phyloP scores from a whole-genome alignment of 306 rosid genomes.

The Acacia melanoxylon region DNA sequence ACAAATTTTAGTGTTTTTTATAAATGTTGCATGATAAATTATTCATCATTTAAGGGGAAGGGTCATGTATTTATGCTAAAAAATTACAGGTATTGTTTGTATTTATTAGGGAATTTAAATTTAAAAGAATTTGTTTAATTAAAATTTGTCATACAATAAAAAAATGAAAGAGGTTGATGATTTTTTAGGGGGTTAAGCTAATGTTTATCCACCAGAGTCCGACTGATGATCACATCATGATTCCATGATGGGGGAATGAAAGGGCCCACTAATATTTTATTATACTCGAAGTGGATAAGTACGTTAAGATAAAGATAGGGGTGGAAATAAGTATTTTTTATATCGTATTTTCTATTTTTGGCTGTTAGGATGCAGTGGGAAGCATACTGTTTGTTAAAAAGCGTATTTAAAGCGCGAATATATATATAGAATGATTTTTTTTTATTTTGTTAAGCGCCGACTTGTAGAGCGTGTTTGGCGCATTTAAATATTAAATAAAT shows the following conservation, averaged over 20 bases:
- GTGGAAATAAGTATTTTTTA: too few species aligned
- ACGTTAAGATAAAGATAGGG: background rate
- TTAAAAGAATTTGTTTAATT: background rate
- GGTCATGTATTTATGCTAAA: background rate
- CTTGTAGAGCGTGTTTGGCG: too few species aligned
- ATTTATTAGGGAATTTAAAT: background rate
- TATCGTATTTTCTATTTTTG: too few species aligned
- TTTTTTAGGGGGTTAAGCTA: background rate
- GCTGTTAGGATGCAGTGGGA: too few species aligned
- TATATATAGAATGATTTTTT: too few species aligned
- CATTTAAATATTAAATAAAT: too few species aligned
- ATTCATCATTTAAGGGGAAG: background rate
- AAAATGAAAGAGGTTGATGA: background rate
- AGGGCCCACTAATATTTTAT: background rate
- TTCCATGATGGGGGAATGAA: background rate
- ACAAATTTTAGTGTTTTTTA: too few species aligned
- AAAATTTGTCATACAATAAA: background rate
- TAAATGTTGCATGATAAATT: background rate
- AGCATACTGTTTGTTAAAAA: too few species aligned
- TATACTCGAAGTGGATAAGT: background rate
- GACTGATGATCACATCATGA: background rate
- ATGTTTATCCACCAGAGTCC: background rate
- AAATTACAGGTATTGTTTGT: background rate
- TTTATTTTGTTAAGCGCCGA: too few species aligned
- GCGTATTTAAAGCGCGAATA: too few species aligned